These are phyloP conservation scores for Logfia minima DNA, from an alignment of 129 eudicot genomes.

Conservation along the genomic window DNA sequence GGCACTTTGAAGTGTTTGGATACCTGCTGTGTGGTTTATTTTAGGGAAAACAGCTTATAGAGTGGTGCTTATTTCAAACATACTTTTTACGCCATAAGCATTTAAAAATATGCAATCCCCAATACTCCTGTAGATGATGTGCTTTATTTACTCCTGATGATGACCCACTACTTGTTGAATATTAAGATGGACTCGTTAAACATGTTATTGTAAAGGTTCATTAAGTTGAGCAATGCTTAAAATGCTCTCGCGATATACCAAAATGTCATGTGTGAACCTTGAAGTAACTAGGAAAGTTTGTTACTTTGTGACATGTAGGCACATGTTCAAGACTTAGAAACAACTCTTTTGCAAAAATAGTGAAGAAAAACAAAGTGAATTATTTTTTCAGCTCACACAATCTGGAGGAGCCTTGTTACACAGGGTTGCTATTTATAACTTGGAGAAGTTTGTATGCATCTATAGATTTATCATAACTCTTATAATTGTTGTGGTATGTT, in stretches of 20 bases:
- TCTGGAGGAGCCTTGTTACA: slow-evolving; percentile 12
- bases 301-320: not conserved
- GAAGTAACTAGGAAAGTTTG: not conserved
- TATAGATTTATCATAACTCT: not conserved
- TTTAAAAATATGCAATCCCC: too few species aligned
- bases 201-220: not conserved
- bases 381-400: not conserved
- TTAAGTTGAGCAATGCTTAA: not conserved
- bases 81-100: too few species aligned
- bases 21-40: too few species aligned
- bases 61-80: too few species aligned
- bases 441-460: slow-evolving; percentile 6
- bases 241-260: not conserved
- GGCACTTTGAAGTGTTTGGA: too few species aligned
- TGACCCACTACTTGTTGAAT: not conserved
- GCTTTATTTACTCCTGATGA: not conserved
- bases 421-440: not conserved
- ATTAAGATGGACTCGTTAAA: not conserved
- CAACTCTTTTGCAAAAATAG: not conserved
- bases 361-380: not conserved
- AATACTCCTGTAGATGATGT: not conserved
- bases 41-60: too few species aligned
- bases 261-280: not conserved
- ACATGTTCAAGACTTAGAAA: not conserved
- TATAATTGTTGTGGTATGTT: not conserved